Percentiles rank a stretch among this genome's conserved stretches.
These are phyloP conservation scores for Linum lewisii DNA, from an alignment of 345 rosid genomes.

Conservation along the genomic window DNA sequence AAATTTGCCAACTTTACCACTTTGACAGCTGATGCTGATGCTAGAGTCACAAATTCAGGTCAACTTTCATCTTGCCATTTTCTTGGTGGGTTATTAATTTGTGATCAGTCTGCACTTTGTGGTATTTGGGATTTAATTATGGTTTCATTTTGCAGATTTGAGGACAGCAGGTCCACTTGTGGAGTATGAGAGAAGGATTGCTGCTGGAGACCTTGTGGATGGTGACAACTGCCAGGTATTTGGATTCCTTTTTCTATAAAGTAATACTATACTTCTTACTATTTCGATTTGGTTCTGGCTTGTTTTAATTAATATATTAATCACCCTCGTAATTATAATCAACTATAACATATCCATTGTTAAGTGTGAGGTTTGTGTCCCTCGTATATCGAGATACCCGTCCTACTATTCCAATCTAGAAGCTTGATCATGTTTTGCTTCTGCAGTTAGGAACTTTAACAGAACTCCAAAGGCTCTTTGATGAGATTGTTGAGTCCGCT, in stretches of 20 bases:
- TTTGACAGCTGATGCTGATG: slow-evolving; percentile 42
- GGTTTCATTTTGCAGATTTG: slow-evolving; percentile 34
- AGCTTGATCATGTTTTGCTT: neutral
- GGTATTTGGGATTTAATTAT: neutral
- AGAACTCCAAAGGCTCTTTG: slow-evolving; percentile 88
- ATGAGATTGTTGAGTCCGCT: slow-evolving; percentile 70
- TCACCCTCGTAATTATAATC: no score
- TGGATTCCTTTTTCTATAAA: neutral
- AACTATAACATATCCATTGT: no score
- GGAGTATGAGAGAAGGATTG: slow-evolving; percentile 80
- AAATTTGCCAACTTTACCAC: slow-evolving; percentile 28
- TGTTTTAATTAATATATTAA: no score
- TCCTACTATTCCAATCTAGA: neutral
- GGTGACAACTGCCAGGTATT: slow-evolving; percentile 84
- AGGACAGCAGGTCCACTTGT: slow-evolving; percentile 65
- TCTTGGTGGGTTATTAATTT: neutral
- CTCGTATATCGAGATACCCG: neutral
- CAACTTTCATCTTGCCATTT: neutral
- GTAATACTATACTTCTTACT: neutral
- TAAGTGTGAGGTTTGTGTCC: neutral
- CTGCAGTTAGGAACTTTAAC: slow-evolving; percentile 64
- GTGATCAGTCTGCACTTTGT: neutral
- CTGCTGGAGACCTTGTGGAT: slow-evolving; percentile 68
- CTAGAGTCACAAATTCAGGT: slow-evolving; percentile 35
- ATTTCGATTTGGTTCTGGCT: no score